phyloP scores from a whole-genome alignment of 2,329 filamentous ascomycete genomes.

The Xylariaceae sp. region DNA sequence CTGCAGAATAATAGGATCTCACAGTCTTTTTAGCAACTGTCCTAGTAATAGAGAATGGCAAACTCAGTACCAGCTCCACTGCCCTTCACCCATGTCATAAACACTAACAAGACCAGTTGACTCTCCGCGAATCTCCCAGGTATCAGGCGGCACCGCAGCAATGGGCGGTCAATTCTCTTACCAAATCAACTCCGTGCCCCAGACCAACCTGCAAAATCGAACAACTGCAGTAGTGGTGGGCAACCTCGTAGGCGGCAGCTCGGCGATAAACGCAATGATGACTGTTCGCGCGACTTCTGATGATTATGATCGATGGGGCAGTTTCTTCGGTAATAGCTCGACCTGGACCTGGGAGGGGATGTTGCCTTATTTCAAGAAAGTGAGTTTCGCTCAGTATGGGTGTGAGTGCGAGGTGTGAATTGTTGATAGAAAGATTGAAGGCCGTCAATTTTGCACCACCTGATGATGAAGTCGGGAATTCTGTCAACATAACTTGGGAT shows the following conservation, averaged over 20 bases:
- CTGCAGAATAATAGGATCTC: constrained; percentile 1
- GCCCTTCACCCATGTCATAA: not conserved
- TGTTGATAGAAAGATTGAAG: constrained; percentile 9
- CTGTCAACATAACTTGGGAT: constrained; percentile 34
- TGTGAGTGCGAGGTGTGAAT: not conserved
- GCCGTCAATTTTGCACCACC: constrained; percentile 25
- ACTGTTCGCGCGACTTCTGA: constrained; percentile 28
- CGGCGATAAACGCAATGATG: constrained; percentile 32
- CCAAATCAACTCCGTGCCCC: constrained; percentile 28
- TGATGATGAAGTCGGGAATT: constrained; percentile 20
- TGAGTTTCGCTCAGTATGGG: not conserved
- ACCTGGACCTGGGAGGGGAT: constrained; percentile 33
- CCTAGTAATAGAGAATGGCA: constrained; percentile 30
- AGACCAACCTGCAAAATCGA: constrained; percentile 24
- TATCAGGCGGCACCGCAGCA: constrained; percentile 24
- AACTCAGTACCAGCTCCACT: constrained; percentile 16
- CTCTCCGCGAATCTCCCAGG: constrained; percentile 26
- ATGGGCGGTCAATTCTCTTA: constrained; percentile 25
- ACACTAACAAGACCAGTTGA: constrained; percentile 17
- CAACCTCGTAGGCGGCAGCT: constrained; percentile 29
- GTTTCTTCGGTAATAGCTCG: constrained; percentile 29
- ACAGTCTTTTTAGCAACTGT: constrained; percentile 23
- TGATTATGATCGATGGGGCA: constrained; percentile 35
- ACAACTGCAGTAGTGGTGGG: constrained; percentile 22
- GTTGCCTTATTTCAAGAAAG: constrained; percentile 35